These are phyloP conservation scores for Euphorbia peplus DNA, from an alignment of 345 rosid genomes.

Conservation along the genomic window DNA sequence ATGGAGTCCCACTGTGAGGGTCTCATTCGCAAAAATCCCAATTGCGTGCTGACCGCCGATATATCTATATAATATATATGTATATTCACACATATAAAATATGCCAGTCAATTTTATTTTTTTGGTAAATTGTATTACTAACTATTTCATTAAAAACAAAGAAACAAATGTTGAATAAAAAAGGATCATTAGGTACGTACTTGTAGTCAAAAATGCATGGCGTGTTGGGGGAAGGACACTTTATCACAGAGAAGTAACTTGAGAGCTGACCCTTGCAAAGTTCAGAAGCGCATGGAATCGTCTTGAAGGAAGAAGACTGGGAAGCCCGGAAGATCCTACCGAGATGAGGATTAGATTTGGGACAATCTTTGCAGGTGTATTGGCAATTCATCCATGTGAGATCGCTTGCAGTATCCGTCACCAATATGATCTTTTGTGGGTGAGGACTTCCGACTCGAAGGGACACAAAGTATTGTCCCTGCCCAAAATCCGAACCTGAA, in stretches of 20 bases:
- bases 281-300: constrained; percentile 24
- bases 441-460: constrained; percentile 30
- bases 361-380: constrained; percentile 5
- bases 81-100: no score
- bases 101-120: neutral
- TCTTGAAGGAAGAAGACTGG: constrained; percentile 18
- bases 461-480: constrained; percentile 30
- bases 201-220: constrained; percentile 30
- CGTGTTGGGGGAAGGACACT: constrained; percentile 12
- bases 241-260: neutral
- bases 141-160: neutral
- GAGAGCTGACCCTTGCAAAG: constrained; percentile 15
- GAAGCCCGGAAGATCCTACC: constrained; percentile 16
- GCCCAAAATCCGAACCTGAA: constrained; percentile 22
- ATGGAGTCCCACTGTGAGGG: constrained; percentile 14
- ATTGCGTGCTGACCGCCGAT: neutral
- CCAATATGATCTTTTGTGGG: constrained; percentile 23
- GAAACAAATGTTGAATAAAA: neutral
- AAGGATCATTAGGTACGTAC: no score
- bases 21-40: constrained; percentile 30
- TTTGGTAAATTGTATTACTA: no score
- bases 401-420: constrained; percentile 30
- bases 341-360: neutral
- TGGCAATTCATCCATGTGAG: constrained; percentile 34
- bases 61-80: constrained; percentile 18